Percentiles rank a stretch among this genome's conserved stretches.
phyloP scores from a whole-genome alignment of 495 filamentous ascomycete species.

The Penicillium canescens region DNA sequence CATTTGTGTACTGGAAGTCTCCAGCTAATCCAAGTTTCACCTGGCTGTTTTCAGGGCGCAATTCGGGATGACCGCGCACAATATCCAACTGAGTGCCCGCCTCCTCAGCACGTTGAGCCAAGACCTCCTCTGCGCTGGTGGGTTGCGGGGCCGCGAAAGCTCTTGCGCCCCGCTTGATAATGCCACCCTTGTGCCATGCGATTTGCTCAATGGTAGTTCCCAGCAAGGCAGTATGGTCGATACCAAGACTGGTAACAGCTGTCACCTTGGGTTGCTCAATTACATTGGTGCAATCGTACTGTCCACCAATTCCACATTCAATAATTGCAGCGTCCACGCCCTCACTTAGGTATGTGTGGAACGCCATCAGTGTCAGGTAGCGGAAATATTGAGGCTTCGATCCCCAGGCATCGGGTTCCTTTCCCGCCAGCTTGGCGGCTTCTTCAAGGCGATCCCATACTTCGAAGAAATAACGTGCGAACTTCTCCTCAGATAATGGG shows the following conservation, averaged over 20 bases:
- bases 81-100: slow-evolving; percentile 60
- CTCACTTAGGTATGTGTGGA: slow-evolving; percentile 81
- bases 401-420: slow-evolving; percentile 43
- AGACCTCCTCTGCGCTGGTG: slow-evolving; percentile 63
- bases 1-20: slow-evolving; percentile 84
- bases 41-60: slow-evolving; percentile 40
- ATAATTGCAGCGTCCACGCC: slow-evolving; percentile 81
- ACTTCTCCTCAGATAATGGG: slow-evolving; percentile 73
- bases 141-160: slow-evolving; percentile 77
- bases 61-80: slow-evolving; percentile 61
- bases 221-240: slow-evolving; percentile 81
- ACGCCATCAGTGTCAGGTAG: slow-evolving; percentile 86
- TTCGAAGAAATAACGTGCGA: slow-evolving; percentile 85
- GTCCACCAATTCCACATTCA: slow-evolving; percentile 91
- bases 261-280: slow-evolving; percentile 69
- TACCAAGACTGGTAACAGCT: slow-evolving; percentile 82
- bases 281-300: slow-evolving; percentile 94
- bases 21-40: slow-evolving; percentile 77
- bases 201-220: slow-evolving; percentile 87
- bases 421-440: slow-evolving; percentile 46
- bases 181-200: slow-evolving; percentile 96
- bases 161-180: slow-evolving; percentile 72
- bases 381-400: slow-evolving; percentile 86
- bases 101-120: slow-evolving; percentile 69
- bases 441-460: slow-evolving; percentile 77